Evolutionary conservation across 805 yeast genomes (phyloP), one percentile per base, ranked within the genome.

Genomic region (Grigorovia yakushimaensis): DNA sequence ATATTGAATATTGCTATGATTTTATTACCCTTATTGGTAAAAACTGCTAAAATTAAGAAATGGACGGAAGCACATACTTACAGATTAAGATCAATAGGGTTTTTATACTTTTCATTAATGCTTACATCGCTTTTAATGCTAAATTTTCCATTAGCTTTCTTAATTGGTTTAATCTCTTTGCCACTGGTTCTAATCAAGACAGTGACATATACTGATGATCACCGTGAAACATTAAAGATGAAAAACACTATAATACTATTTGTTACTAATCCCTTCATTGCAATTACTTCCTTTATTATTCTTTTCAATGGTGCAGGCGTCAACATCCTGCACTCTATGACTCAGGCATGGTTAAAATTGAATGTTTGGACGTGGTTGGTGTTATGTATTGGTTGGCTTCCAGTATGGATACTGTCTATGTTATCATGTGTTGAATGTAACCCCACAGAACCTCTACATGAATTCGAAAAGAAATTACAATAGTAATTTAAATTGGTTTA

Each of bases 321-420:
- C 1, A 68, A 71, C 0, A 62, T 69, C 5, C 63, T 54, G 7
- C 45, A 68, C 9, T 78, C 79, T 0, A 67, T 88, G 15, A 61
- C 81, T 10, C 70, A 76, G 23, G 78, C 87, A 3, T 86, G 89
- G 83, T 59, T 69, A 22, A 77, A 80, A 37, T 66, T 85, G 48
- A 84, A 83, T 47, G 81, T 84, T 49, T 88, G 95, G 91, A 84
- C 95, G 0, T 88, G 95, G 89, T 73, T 78, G 48, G 75, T 85
- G 21, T 60, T 88, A 1, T 70, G 79, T 39, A 67, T 82, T 39
- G 85, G 88, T 0, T 88, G 96, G 95, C 62, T 81, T 37, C 95
- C 97, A 3, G 73, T 80, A 5, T 91, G 98, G 98, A 41, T 79
- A 3, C 56, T 68, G 15, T 55, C 67, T 11, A 62, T 64, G 1